Evolutionary conservation across 2,329 filamentous ascomycete genomes (phyloP).

Genomic region (Helotiales sp.): DNA sequence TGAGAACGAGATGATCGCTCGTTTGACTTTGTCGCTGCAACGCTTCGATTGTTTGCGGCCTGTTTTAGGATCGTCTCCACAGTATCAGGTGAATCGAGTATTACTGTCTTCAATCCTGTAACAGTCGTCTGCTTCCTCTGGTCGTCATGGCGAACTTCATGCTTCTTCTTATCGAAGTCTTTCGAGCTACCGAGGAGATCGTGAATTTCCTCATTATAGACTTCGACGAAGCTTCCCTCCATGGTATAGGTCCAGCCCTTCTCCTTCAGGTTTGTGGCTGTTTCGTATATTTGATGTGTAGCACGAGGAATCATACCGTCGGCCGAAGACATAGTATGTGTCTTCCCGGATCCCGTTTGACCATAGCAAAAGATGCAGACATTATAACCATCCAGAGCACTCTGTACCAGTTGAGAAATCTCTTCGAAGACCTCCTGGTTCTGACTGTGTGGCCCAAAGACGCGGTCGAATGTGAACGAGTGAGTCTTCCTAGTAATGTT

Average conservation of each 20-base stretch:
- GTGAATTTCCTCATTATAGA: constrained; percentile 97
- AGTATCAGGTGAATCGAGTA: constrained; percentile 74
- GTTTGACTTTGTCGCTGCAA: constrained; percentile 97
- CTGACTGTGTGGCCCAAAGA: constrained; percentile 75
- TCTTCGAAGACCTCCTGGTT: constrained; percentile 93
- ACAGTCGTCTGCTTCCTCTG: constrained; percentile 79
- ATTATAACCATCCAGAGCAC: constrained; percentile 94
- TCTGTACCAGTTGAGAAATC: constrained; percentile 95
- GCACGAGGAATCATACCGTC: constrained; percentile 96
- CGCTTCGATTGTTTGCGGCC: constrained; percentile 83
- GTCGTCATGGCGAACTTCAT: constrained; percentile 87
- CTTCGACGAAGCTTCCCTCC: constrained; percentile 93
- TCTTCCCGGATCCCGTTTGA: constrained; percentile 96
- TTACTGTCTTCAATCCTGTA: constrained; percentile 74
- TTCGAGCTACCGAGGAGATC: constrained; percentile 77
- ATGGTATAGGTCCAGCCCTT: constrained; percentile 95
- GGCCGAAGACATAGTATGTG: constrained; percentile 86
- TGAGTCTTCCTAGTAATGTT: constrained; percentile 76
- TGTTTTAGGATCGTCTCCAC: constrained; percentile 78
- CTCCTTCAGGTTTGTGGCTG: constrained; percentile 77
- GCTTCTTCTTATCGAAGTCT: constrained; percentile 75
- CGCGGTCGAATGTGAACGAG: constrained; percentile 88
- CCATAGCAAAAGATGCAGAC: constrained; percentile 99
- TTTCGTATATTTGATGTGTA: constrained; percentile 90
- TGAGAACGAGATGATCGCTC: constrained; percentile 92